Percentiles rank a stretch among this genome's conserved stretches.
Conservation (phyloP, 1,284 basidiomycete species). For the Rhodotorula mucilaginosa region DNA sequence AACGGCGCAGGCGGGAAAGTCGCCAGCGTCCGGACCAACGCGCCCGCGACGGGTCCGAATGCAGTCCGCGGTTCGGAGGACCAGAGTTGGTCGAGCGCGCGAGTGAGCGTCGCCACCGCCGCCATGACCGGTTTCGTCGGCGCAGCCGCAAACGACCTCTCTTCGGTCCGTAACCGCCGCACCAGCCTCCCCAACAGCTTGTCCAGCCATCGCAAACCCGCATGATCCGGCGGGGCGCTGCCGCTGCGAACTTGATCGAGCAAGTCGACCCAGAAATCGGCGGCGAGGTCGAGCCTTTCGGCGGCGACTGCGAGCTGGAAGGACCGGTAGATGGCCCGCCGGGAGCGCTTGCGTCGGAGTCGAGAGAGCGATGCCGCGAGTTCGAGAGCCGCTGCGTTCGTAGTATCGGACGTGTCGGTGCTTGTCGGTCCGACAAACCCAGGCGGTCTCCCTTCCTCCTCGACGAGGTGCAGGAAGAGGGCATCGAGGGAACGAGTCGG, state of each 20-base stretch:
- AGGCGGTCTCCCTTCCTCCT: neutral
- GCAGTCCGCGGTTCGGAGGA: neutral
- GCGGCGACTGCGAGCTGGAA: conserved; percentile 12
- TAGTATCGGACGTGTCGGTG: neutral
- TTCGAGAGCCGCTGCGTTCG: conserved; percentile 9
- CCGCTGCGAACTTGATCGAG: conserved; percentile 3
- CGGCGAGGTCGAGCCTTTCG: conserved; percentile 27
- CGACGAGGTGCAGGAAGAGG: conserved; percentile 19
- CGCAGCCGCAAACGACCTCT: conserved; percentile 1
- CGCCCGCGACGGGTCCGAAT: neutral
- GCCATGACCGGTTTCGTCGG: conserved; percentile 2
- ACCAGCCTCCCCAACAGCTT: neutral
- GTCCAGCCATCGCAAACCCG: neutral
- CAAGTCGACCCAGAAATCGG: conserved; percentile 25
- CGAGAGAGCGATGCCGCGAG: conserved; percentile 17
- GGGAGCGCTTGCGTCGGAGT: conserved; percentile 11
- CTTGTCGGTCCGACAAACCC: too few relatives aligned
- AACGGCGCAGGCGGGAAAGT: conserved; percentile 12
- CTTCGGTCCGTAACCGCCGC: neutral
- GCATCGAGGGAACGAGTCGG: conserved; percentile 22
- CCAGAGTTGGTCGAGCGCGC: conserved; percentile 20
- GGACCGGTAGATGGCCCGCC: neutral
- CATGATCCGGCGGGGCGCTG: neutral
- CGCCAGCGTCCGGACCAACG: neutral
- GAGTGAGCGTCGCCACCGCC: conserved; percentile 20